Evolutionary conservation across 2,329 filamentous ascomycete genomes (phyloP).

Genomic region (Fusarium pseudograminearum): DNA sequence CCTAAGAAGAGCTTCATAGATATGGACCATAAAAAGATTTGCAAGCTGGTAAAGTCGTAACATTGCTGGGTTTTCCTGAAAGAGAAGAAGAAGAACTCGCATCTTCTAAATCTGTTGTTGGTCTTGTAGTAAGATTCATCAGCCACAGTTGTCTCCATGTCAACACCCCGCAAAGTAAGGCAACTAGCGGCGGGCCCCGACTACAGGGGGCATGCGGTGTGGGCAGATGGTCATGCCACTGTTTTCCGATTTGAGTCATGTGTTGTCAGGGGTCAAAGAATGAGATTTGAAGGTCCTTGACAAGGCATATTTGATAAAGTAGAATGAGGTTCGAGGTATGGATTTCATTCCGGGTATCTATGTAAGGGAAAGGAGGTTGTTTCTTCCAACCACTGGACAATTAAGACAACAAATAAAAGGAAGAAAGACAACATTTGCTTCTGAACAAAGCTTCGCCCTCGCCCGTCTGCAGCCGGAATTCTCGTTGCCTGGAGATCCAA

Average conservation of each 20-base stretch:
- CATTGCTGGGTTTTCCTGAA: background rate
- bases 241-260: constrained; percentile 23
- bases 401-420: constrained; percentile 13
- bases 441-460: background rate
- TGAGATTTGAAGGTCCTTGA: constrained; percentile 15
- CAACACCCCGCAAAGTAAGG: constrained; percentile 13
- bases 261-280: constrained; percentile 17
- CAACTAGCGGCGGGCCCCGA: constrained; percentile 39
- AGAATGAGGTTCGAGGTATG: constrained; percentile 1
- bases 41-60: no score
- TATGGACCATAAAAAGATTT: no score
- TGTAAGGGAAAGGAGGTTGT: constrained; percentile 1
- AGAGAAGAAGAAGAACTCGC: background rate
- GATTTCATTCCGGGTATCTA: constrained; percentile 42
- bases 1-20: background rate
- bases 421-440: constrained; percentile 1
- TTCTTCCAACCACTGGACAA: constrained; percentile 21
- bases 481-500: background rate
- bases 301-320: background rate
- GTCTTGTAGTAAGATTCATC: constrained; percentile 4
- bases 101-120: background rate
- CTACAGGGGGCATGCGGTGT: constrained; percentile 21
- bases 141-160: constrained; percentile 27
- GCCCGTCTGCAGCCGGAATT: background rate
- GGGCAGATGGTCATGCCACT: constrained; percentile 48